Evolutionary conservation across 1,284 basidiomycete species (phyloP), one percentile per base, ranked within the genome.

Genomic region (Singerocomus inundabilis): DNA sequence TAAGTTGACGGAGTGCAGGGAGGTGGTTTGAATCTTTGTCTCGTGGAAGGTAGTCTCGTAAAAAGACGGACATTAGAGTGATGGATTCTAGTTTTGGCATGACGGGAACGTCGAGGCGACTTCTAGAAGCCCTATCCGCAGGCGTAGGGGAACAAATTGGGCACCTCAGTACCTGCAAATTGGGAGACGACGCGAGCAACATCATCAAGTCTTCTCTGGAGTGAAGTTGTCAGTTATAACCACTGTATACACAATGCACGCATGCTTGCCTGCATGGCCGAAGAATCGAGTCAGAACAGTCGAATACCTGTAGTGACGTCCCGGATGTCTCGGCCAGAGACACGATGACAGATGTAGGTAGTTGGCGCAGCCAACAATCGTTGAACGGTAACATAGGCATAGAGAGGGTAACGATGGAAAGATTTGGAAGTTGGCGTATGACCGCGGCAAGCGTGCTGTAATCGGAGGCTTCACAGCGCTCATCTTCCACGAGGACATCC

Each of bases 201-300:
- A 57, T 21, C 64, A 68, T 68, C 41, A 65, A 49, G 37, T 65
- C 63, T 36, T 65, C 63, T 51, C 66, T 64, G 26, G 32, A 13
- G 30, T 24, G 8, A 60, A 44, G 18, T 32, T n/a, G 6, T 55
- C 13, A 53, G 53, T 18, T 35, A 30, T 13, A 7, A 46, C 30
- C 26, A n/a, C 24, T 12, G 13, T 6, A 33, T 28, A 31, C 13
- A 48, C 5, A 36, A 37, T 10, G 9, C 11, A 42, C 13, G 29
- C n/a, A 12, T 58, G 25, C 61, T 67, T 52, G 39, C 63, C 63
- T 67, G 53, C 58, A 68, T 28, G 63, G 63, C 42, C 66, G 61
- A 49, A 65, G 57, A 16, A 62, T 53, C 11, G 66, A 68, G 18
- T 67, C 63, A 9, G 64, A 67, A 35, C 63, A 65, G 30, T 68